phyloP scores from a whole-genome alignment of 2,329 filamentous ascomycete species.

The Pestalotiopsis fici region DNA sequence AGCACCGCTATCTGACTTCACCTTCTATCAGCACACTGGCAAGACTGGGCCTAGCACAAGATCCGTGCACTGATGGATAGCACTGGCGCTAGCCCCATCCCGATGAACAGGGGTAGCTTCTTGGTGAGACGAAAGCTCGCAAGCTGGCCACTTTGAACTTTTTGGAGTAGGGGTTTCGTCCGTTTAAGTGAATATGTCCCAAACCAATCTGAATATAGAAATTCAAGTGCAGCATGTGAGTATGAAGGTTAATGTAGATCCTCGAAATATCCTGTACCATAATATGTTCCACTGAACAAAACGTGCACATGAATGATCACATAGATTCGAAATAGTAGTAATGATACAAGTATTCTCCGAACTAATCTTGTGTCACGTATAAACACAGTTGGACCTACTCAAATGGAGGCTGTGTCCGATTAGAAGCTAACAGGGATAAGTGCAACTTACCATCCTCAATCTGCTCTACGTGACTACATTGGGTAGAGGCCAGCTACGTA shows the following conservation, averaged over 20 bases:
- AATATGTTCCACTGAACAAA: not conserved
- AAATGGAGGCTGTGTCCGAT: not conserved
- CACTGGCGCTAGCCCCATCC: not conserved
- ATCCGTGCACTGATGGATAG: not conserved
- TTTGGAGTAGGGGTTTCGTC: not conserved
- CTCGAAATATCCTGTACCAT: not conserved
- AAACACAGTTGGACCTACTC: not conserved
- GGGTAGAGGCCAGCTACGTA: not conserved
- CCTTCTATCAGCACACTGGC: too few relatives aligned
- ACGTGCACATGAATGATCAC: not conserved
- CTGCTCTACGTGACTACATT: not conserved
- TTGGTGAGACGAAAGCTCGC: slow-evolving; percentile 9
- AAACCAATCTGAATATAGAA: not conserved
- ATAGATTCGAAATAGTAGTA: not conserved
- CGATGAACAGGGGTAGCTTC: slow-evolving; percentile 4
- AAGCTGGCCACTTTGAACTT: slow-evolving; percentile 12
- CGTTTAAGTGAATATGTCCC: not conserved
- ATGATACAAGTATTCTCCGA: not conserved
- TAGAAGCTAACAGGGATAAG: not conserved
- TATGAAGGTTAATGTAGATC: not conserved
- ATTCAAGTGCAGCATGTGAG: not conserved
- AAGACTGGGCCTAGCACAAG: not conserved
- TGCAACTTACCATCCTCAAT: not conserved
- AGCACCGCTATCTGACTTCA: too few relatives aligned
- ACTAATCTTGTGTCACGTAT: not conserved